These are phyloP conservation scores for Eremothecium cymbalariae DNA, from an alignment of 1,139 yeast genomes.

Conservation along the genomic window DNA sequence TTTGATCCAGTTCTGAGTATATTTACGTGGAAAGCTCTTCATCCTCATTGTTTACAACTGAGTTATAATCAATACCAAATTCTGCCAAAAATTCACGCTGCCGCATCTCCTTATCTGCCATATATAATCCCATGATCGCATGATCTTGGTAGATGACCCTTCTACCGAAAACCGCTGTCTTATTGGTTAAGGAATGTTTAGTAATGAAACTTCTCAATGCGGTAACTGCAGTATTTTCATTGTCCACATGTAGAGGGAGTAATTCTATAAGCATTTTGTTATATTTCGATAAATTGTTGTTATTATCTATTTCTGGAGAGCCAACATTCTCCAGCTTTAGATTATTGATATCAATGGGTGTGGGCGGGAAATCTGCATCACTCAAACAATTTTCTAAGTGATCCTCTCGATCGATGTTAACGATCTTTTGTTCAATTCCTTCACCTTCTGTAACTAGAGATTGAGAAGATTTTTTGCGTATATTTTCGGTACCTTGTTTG, in stretches of 20 bases:
- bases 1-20: no score
- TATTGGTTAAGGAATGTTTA: slow-evolving; percentile 19
- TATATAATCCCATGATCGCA: slow-evolving; percentile 21
- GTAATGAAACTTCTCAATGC: slow-evolving; percentile 22
- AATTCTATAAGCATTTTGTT: slow-evolving; percentile 18
- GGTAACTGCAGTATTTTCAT: slow-evolving; percentile 20
- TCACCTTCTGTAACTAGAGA: background rate
- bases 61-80: slow-evolving; percentile 15
- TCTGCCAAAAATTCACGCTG: slow-evolving; percentile 18
- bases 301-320: background rate
- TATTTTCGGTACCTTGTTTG: slow-evolving; percentile 2
- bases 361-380: background rate
- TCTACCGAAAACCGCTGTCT: slow-evolving; percentile 21
- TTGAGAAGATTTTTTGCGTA: no score
- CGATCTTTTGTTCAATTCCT: background rate
- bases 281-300: slow-evolving; percentile 11
- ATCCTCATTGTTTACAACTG: slow-evolving; percentile 7
- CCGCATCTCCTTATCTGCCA: slow-evolving; percentile 14
- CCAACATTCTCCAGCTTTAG: background rate
- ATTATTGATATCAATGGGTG: background rate
- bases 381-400: background rate
- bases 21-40: slow-evolving; percentile 1
- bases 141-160: slow-evolving; percentile 21
- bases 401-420: no score
- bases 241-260: slow-evolving; percentile 19